A percentile compares a stretch with the other conserved stretches of the same genome.
These are phyloP conservation scores for Rhodotorula sp. DNA, from an alignment of 1,284 basidiomycete genomes.

Conservation along the genomic window DNA sequence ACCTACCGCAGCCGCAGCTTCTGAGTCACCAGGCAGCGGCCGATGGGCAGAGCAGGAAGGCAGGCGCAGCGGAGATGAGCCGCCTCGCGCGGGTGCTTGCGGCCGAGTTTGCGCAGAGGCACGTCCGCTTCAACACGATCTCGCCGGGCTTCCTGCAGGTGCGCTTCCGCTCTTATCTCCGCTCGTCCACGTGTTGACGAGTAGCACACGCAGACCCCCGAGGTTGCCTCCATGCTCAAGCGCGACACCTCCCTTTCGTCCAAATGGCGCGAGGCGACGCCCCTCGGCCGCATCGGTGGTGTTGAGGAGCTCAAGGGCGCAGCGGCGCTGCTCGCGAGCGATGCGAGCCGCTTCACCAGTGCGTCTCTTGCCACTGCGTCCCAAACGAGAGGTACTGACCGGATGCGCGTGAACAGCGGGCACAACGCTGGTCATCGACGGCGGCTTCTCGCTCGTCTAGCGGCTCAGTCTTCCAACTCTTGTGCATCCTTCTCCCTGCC, in stretches of 20 bases:
- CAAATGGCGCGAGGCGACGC: conserved; percentile 86
- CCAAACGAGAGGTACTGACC: not conserved
- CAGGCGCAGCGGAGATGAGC: conserved; percentile 7
- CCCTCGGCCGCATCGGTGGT: conserved; percentile 63
- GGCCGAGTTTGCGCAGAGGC: not conserved
- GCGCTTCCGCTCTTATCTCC: not conserved
- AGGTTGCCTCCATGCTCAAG: not conserved
- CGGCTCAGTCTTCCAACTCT: too few relatives aligned
- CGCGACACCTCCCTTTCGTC: conserved; percentile 49
- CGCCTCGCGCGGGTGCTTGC: not conserved
- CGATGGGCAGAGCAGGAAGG: not conserved
- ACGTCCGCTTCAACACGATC: conserved; percentile 7
- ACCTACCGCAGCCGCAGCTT: conserved; percentile 7
- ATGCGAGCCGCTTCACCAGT: conserved; percentile 84
- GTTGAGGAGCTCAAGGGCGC: conserved; percentile 65
- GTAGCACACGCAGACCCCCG: not conserved
- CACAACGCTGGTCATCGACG: not conserved
- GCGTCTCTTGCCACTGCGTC: conserved; percentile 46
- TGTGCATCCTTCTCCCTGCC: too few relatives aligned
- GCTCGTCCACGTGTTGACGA: too few relatives aligned
- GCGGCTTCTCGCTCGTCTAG: conserved; percentile 1
- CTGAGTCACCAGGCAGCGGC: not conserved
- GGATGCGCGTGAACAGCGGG: not conserved
- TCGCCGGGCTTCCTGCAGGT: not conserved
- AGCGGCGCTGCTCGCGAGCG: conserved; percentile 77